Percentiles rank a stretch among this genome's conserved stretches.
Conservation (phyloP, 768 basidiomycete genomes). For the Cystofilobasidium macerans region DNA sequence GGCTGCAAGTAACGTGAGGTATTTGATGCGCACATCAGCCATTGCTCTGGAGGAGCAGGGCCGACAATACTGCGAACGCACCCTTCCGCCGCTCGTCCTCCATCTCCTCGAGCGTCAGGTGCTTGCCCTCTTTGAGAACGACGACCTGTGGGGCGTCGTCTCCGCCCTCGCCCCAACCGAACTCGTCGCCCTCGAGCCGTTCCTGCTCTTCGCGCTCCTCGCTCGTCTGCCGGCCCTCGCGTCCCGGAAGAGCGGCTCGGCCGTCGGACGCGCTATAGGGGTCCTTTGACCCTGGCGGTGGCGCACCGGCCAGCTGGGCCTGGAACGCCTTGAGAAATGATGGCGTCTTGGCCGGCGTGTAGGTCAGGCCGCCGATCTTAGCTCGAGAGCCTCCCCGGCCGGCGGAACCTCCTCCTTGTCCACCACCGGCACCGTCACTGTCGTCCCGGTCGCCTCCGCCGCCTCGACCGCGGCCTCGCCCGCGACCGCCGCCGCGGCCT, state of each 20-base stretch:
- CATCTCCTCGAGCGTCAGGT: constrained; percentile 64
- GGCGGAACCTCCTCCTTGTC: neutral
- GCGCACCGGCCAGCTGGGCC: constrained; percentile 17
- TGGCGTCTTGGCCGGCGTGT: constrained; percentile 14
- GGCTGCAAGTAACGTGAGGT: constrained; percentile 14
- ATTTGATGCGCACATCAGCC: neutral
- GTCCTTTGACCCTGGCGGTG: neutral
- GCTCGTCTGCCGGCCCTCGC: constrained; percentile 18
- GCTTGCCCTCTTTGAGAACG: constrained; percentile 76
- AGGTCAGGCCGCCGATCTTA: constrained; percentile 6
- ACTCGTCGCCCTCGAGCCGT: constrained; percentile 39
- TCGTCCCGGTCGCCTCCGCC: constrained; percentile 2
- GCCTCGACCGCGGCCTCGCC: neutral
- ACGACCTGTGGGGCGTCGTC: constrained; percentile 85
- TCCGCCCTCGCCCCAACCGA: constrained; percentile 37
- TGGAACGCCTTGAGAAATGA: constrained; percentile 21
- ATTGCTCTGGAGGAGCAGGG: neutral
- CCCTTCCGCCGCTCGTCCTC: constrained; percentile 45
- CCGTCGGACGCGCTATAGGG: neutral
- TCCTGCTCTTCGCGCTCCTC: constrained; percentile 50
- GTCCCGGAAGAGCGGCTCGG: constrained; percentile 4
- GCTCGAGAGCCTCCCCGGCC: neutral
- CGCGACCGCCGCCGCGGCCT: neutral
- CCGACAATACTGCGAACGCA: neutral
- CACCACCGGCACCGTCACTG: neutral